These are phyloP conservation scores for Tetramitus jugosus DNA, from an alignment of 208 protist genomes.

Conservation along the genomic window DNA sequence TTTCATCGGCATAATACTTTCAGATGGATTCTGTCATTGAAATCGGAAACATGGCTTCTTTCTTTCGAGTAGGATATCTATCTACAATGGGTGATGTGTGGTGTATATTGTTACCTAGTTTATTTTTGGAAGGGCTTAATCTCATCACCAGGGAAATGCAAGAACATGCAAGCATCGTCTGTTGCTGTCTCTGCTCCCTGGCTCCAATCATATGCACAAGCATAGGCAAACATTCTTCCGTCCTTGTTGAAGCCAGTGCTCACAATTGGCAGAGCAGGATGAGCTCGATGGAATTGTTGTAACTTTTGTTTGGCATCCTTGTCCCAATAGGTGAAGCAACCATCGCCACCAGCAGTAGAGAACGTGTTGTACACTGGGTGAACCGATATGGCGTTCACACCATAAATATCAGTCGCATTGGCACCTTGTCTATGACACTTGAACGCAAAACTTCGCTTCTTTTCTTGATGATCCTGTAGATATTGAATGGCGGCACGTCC, in stretches of 20 bases:
- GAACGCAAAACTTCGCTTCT: slow-evolving; percentile 53
- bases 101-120: no score
- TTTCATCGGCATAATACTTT: no score
- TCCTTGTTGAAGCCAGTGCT: slow-evolving; percentile 35
- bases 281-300: slow-evolving; percentile 13
- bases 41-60: no score
- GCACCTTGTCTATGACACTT: slow-evolving; percentile 54
- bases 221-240: slow-evolving; percentile 39
- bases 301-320: slow-evolving; percentile 28
- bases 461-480: slow-evolving; percentile 27
- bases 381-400: slow-evolving; percentile 54
- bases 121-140: no score
- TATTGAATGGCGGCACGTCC: slow-evolving; percentile 52
- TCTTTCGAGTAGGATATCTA: no score
- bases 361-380: slow-evolving; percentile 51
- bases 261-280: slow-evolving; percentile 28
- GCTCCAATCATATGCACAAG: slow-evolving; percentile 41
- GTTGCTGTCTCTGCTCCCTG: background rate
- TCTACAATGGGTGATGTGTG: no score
- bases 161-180: background rate
- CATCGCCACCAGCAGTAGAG: slow-evolving; percentile 51
- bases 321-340: slow-evolving; percentile 49
- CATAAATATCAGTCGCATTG: slow-evolving; percentile 38
- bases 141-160: background rate
- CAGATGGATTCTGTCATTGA: no score